Evolutionary conservation across 352 stramenopile species (phyloP), one percentile per base, ranked within the genome.

Genomic region (Phytopythium boreale): DNA sequence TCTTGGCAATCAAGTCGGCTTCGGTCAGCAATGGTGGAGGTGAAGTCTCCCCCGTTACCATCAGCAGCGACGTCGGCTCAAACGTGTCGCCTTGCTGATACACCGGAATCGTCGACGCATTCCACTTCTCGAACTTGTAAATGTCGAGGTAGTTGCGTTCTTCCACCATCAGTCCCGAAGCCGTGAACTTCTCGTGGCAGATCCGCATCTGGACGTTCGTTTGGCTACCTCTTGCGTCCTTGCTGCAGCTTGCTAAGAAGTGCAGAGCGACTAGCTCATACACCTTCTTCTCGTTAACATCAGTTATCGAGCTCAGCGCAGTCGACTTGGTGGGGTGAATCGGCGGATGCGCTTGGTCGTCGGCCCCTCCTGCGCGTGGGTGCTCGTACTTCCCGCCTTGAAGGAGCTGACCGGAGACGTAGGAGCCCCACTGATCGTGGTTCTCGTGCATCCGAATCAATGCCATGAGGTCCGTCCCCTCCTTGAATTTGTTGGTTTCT

Each of bases 401-500:
- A 4, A 93, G 68, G 1, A 97, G 72, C 50, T 90, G 73, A 26
- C 63, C 55, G 6, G 64, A 70, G 17, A 95, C 89, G 68, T 97
- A 98, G 1, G 61, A 61, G 9, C 89, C 87, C 91, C 88, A 98
- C 44, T 79, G 70, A 6, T 74, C 65, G 52, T 95, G 79, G 24
- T 67, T 76, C 56, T 85, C 76, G 44, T 98, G 92, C 27, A 92
- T 64, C 10, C 67, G 61, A 0, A 98, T 51, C 14, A 98, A 79
- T 0, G 47, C 75, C 56, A 82, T 79, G n/a, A 99, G 71, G 67
- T 98, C 93, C 9, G 91, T 97, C 39, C 88, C 85, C 66, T 93
- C 86, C 66, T 98, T 96, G 76, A 99, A 99, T 57, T 93, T 95
- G 80, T 99, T 98, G 14, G 98, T 99, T 77, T 99, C 98, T 4